A percentile compares a stretch with the other conserved stretches of the same genome.
Conservation (phyloP, 2,329 filamentous ascomycete species). For the Ceratocystis cacaofunesta region DNA sequence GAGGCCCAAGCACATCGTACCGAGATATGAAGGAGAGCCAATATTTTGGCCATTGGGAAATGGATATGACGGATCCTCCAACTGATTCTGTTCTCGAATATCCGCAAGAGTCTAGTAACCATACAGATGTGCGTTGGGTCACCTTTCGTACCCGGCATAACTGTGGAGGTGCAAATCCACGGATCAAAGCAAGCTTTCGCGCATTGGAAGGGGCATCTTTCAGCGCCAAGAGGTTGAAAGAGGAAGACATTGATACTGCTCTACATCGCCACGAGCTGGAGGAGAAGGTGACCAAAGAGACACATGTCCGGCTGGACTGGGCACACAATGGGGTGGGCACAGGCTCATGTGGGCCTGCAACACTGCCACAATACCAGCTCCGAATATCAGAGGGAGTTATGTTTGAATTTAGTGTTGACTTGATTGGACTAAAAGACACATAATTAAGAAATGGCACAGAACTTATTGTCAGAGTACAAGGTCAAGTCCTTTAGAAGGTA, state of each 20-base stretch:
- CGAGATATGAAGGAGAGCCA: constrained; percentile 50
- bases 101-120: constrained; percentile 52
- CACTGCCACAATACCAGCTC: constrained; percentile 34
- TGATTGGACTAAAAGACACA: not conserved
- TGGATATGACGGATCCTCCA: constrained; percentile 25
- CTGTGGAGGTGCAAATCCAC: not conserved
- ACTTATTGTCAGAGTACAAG: not conserved
- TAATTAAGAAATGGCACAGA: not conserved
- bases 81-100: constrained; percentile 49
- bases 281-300: constrained; percentile 33
- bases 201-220: constrained; percentile 39
- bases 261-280: constrained; percentile 47
- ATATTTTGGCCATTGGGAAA: constrained; percentile 37
- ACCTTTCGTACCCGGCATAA: not conserved
- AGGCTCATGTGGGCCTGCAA: constrained; percentile 45
- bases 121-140: constrained; percentile 48
- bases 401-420: constrained; percentile 24
- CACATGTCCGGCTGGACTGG: constrained; percentile 44
- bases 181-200: constrained; percentile 31
- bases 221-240: constrained; percentile 39
- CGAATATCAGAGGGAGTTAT: constrained; percentile 26
- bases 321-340: constrained; percentile 48
- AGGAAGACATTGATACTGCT: constrained; percentile 37
- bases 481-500: not conserved
- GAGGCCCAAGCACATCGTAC: constrained; percentile 52